These are phyloP conservation scores for Carex cristatella DNA, from an alignment of 176 grass and related monocot genomes.

Conservation along the genomic window DNA sequence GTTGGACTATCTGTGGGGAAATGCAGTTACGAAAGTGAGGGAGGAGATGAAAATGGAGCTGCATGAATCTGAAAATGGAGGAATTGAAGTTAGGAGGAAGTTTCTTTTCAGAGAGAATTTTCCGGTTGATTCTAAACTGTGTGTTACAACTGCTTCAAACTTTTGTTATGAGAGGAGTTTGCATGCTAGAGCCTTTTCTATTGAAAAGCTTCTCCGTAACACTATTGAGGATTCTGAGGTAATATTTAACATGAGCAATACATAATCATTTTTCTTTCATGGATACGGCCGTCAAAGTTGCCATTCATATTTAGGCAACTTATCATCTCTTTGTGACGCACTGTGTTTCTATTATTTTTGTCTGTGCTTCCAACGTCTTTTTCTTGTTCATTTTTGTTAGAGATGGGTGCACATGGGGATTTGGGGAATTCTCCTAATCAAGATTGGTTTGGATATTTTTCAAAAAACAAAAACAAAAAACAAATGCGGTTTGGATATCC, in stretches of 20 bases:
- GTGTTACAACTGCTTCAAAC: conserved; percentile 51
- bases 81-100: conserved; percentile 47
- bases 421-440: not conserved
- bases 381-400: not conserved
- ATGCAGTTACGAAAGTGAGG: conserved; percentile 51
- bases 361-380: not conserved
- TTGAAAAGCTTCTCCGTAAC: conserved; percentile 55
- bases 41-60: conserved; percentile 64
- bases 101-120: conserved; percentile 82
- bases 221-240: conserved; percentile 48
- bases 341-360: not conserved
- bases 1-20: conserved; percentile 88
- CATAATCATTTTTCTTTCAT: not conserved
- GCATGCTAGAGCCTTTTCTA: conserved; percentile 40
- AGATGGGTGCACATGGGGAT: not conserved
- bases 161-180: conserved; percentile 68
- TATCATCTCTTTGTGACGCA: not conserved
- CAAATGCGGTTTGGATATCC: no score
- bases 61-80: conserved; percentile 33
- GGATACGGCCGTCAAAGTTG: not conserved
- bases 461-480: no score
- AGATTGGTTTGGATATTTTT: not conserved
- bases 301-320: not conserved
- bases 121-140: conserved; percentile 72
- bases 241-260: conserved; percentile 14